phyloP scores from a whole-genome alignment of 768 basidiomycete genomes.

The Pleurotus ostreatus region DNA sequence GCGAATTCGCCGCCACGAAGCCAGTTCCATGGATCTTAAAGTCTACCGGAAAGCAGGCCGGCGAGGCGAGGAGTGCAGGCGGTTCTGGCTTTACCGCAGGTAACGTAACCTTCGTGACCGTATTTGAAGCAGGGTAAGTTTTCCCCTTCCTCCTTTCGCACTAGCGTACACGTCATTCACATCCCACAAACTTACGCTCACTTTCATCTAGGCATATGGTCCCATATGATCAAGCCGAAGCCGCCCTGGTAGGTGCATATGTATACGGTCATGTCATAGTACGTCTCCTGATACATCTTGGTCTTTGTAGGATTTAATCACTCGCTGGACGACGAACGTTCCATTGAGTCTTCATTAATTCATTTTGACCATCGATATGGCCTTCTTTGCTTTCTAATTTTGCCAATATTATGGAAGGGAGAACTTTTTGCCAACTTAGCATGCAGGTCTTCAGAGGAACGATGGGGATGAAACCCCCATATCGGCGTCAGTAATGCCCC shows the following conservation, averaged over 20 bases:
- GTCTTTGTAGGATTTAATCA: slow-evolving; percentile 48
- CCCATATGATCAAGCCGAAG: slow-evolving; percentile 87
- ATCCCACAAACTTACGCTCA: not conserved
- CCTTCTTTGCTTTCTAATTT: no score
- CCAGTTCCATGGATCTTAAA: slow-evolving; percentile 54
- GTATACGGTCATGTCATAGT: not conserved
- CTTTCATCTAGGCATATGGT: slow-evolving; percentile 72
- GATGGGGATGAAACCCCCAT: no score
- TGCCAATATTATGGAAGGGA: no score
- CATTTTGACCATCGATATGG: no score
- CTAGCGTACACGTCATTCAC: not conserved
- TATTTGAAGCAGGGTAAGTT: slow-evolving; percentile 77
- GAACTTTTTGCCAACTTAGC: no score
- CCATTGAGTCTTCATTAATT: slow-evolving; percentile 33
- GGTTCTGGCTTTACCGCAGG: slow-evolving; percentile 63
- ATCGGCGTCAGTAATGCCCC: no score
- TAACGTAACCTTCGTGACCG: slow-evolving; percentile 79
- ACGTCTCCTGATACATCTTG: not conserved
- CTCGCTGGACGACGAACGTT: slow-evolving; percentile 51
- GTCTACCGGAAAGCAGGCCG: slow-evolving; percentile 51
- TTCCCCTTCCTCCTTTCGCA: not conserved
- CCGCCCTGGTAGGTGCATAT: slow-evolving; percentile 58
- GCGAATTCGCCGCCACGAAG: slow-evolving; percentile 51
- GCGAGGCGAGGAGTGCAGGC: slow-evolving; percentile 68
- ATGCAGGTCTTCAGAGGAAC: no score